Evolutionary conservation across 2,329 filamentous ascomycete genomes (phyloP), one percentile per base, ranked within the genome.

Genomic region (Verticillium tricorpus): DNA sequence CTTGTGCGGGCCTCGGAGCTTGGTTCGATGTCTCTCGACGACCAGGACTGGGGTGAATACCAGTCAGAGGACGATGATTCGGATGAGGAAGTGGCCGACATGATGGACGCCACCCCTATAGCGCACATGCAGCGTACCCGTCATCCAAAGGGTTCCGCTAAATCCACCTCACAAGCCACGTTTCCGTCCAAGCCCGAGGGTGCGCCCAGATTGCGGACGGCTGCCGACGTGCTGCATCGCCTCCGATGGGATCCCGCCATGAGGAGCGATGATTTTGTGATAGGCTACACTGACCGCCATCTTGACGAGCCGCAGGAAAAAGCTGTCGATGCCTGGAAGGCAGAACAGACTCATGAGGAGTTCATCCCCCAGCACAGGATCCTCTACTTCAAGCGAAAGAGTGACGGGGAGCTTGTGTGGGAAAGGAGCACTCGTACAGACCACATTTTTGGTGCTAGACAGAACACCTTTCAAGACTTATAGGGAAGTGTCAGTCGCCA

Each of bases 361-460:
- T 89, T 87, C 67, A 88, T 89, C 61, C 86, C 86, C 7, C 84
- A 88, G 72, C 85, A 88, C 68, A 78, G 86, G 17, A 85, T 89
- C 64, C 69, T 86, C 61, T 88, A 86, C 70, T 88, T 89, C 68
- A 85, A 80, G 71, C 76, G 80, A 12, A 79, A 72, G 69, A 81
- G 78, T 61, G 83, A 85, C 63, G 77, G 77, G 0, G 70, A 69
- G 5, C 71, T 82, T n/a, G 76, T 87, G 4, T 88, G 86, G 85
- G 84, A 88, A 67, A 74, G 82, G 64, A 77, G 76, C 66, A 77
- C 75, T 64, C 80, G 83, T 66, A 77, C 76, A 57, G 85, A 87
- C 68, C 71, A 77, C 45, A 68, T 88, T 45, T 88, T 86, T 75
- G 82, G 83, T 28, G 86, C 80, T 68, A 82, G 81, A 7, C 28